phyloP scores from a whole-genome alignment of 495 filamentous ascomycete species.

The Cryomyces minteri region DNA sequence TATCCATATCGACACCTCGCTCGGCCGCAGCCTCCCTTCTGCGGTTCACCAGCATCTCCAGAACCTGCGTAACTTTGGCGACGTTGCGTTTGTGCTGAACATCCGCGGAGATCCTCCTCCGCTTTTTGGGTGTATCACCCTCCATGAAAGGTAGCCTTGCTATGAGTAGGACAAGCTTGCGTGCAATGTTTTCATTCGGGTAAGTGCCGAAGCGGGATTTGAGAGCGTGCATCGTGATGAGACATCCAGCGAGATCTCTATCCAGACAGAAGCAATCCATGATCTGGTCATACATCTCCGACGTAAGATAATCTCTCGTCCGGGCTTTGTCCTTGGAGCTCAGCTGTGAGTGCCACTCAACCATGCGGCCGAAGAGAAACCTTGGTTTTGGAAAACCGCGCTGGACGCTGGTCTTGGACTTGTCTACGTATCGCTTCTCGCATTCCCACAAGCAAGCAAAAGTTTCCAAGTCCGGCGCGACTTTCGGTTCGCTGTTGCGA shows the following conservation, averaged over 20 bases:
- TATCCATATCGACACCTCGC: no score
- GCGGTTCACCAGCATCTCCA: no score
- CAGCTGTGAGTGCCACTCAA: constrained; percentile 28
- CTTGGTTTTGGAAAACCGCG: constrained; percentile 29
- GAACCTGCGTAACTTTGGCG: no score
- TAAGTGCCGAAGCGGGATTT: constrained; percentile 32
- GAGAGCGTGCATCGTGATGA: constrained; percentile 41
- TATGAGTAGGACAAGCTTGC: constrained; percentile 1
- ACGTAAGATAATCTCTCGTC: constrained; percentile 24
- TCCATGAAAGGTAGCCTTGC: no score
- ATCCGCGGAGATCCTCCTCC: no score
- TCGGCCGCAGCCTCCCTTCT: no score
- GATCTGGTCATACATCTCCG: constrained; percentile 36
- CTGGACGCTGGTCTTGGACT: constrained; percentile 19
- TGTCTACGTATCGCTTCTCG: constrained; percentile 33
- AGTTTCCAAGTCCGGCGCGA: constrained; percentile 2
- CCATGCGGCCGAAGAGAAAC: constrained; percentile 42
- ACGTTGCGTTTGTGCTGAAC: no score
- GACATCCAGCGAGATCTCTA: constrained; percentile 36
- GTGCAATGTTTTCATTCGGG: constrained; percentile 30
- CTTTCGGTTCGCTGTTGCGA: no score
- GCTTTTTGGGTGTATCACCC: no score
- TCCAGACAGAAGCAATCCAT: constrained; percentile 34
- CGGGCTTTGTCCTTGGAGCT: constrained; percentile 6
- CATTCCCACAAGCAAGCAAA: constrained; percentile 51